These are phyloP conservation scores for Schizonepeta tenuifolia DNA, from an alignment of 257 asterid species.

Conservation along the genomic window DNA sequence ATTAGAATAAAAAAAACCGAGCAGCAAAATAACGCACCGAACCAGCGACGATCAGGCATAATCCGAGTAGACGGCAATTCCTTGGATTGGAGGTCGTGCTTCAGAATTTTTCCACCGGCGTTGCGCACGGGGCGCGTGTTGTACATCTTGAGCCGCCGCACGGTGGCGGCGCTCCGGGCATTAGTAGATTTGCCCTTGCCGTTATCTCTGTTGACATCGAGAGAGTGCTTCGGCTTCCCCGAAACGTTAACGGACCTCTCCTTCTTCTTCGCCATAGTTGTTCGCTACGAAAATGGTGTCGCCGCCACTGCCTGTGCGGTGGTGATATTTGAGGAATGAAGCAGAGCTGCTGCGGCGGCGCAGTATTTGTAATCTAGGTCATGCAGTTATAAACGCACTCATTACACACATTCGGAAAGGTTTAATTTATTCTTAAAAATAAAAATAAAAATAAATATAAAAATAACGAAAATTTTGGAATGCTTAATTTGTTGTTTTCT, in stretches of 20 bases:
- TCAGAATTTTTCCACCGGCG: conserved; percentile 55
- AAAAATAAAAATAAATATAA: too few species aligned
- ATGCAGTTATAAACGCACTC: background rate
- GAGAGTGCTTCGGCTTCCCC: conserved; percentile 94
- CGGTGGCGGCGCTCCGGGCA: conserved; percentile 86
- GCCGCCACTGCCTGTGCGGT: conserved; percentile 16
- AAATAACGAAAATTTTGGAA: too few species aligned
- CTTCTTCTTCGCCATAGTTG: conserved; percentile 68
- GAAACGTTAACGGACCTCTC: conserved; percentile 85
- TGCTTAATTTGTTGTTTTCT: too few species aligned
- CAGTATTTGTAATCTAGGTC: conserved; percentile 1
- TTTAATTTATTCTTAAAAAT: too few species aligned
- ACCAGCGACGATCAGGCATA: conserved; percentile 95
- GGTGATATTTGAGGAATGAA: background rate
- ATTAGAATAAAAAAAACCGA: background rate
- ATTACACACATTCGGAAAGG: background rate
- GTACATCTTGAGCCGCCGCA: conserved; percentile 95
- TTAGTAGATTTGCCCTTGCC: conserved; percentile 47
- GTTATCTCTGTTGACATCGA: conserved; percentile 66
- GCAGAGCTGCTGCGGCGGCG: background rate
- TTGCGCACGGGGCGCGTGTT: conserved; percentile 69
- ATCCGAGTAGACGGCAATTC: conserved; percentile 90
- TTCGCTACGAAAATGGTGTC: background rate
- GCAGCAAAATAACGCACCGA: conserved; percentile 53
- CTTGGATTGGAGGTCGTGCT: conserved; percentile 87